phyloP scores from a whole-genome alignment of 2,329 filamentous ascomycete genomes.

The Colletotrichum sojae region DNA sequence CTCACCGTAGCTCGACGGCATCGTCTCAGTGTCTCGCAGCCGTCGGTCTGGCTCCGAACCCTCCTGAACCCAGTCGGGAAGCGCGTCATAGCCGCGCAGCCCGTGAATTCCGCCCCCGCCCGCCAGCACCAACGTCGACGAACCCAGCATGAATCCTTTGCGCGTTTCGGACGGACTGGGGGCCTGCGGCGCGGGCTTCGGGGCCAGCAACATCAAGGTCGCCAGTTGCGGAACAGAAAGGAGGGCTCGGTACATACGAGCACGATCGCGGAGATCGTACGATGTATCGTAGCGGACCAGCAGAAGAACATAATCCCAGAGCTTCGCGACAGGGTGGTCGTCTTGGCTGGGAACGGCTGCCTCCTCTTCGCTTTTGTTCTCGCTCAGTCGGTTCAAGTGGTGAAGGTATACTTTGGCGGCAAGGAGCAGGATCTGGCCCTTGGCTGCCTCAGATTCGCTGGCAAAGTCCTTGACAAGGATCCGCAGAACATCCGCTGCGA shows the following conservation, averaged over 20 bases:
- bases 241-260: conserved; percentile 88
- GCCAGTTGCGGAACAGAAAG: conserved; percentile 89
- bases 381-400: conserved; percentile 77
- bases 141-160: conserved; percentile 84
- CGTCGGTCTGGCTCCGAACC: conserved; percentile 84
- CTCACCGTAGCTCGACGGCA: conserved; percentile 54
- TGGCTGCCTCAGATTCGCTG: conserved; percentile 86
- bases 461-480: conserved; percentile 89
- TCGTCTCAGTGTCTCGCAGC: conserved; percentile 74
- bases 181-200: conserved; percentile 92
- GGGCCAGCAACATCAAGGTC: conserved; percentile 89
- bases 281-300: conserved; percentile 94
- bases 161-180: conserved; percentile 90
- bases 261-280: conserved; percentile 93
- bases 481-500: conserved; percentile 91
- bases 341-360: conserved; percentile 54
- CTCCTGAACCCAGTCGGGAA: conserved; percentile 88
- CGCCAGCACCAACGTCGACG: conserved; percentile 87
- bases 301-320: conserved; percentile 89
- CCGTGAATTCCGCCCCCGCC: conserved; percentile 81
- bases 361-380: conserved; percentile 54
- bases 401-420: conserved; percentile 98
- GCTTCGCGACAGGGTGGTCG: conserved; percentile 78
- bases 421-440: conserved; percentile 91
- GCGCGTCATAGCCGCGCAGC: conserved; percentile 80